Conservation (phyloP, 192 early-diverging fungal species). For the Gorgonomyces haynaldii region DNA sequence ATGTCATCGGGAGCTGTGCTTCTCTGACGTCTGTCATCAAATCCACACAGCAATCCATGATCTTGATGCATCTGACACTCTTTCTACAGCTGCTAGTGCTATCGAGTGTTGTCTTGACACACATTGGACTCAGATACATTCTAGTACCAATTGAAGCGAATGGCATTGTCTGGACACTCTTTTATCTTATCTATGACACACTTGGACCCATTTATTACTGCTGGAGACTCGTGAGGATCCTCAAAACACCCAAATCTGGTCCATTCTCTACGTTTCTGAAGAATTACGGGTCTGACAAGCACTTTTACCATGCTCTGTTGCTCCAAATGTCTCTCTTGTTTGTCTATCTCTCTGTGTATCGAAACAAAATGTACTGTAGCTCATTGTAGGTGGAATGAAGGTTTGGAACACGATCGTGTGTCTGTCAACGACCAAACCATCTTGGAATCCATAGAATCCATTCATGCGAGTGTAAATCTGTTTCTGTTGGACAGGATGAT, state of each 20-base stretch:
- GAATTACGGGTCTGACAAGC: neutral
- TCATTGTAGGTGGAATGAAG: too few species aligned
- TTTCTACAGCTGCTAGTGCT: neutral
- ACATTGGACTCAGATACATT: neutral
- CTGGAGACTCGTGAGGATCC: neutral
- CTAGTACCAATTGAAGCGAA: too few species aligned
- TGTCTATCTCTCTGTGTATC: too few species aligned
- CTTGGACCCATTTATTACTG: neutral
- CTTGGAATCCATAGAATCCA: too few species aligned
- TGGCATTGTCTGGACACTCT: too few species aligned
- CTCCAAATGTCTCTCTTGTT: too few species aligned
- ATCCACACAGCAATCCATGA: neutral
- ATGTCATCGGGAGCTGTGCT: neutral
- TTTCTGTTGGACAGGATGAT: too few species aligned
- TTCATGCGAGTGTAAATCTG: too few species aligned
- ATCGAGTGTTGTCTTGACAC: neutral
- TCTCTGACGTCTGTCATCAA: slow-evolving; percentile 1
- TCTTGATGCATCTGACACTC: neutral
- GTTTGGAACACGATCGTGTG: too few species aligned
- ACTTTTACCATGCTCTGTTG: too few species aligned
- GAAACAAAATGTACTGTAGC: too few species aligned
- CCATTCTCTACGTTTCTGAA: neutral
- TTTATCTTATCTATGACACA: neutral
- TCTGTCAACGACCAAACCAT: too few species aligned
- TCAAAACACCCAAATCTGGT: slow-evolving; percentile 1